A percentile compares a stretch with the other conserved stretches of the same genome.
Evolutionary conservation across 345 rosid species (phyloP).

Genomic region (Litchi chinensis): DNA sequence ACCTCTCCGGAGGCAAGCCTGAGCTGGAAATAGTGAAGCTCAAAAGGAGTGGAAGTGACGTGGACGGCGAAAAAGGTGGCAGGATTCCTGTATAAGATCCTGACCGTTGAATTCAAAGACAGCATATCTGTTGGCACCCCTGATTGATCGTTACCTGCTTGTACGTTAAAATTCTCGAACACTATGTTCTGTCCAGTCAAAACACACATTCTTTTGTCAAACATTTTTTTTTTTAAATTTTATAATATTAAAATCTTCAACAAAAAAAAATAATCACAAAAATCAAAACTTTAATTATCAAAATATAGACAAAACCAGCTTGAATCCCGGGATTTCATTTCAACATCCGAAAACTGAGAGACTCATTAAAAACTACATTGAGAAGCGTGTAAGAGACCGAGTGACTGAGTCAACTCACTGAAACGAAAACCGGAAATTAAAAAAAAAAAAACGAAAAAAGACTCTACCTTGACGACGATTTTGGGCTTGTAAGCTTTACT

Average conservation of each 20-base stretch:
- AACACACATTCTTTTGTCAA: constrained; percentile 1
- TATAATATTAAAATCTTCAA: background rate
- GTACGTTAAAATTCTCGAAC: constrained; percentile 77
- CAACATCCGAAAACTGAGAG: background rate
- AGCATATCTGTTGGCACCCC: constrained; percentile 98
- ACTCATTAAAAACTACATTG: constrained; percentile 2
- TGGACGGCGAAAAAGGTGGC: constrained; percentile 90
- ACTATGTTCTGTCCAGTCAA: constrained; percentile 58
- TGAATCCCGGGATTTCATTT: constrained; percentile 18
- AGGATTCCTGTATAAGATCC: constrained; percentile 75
- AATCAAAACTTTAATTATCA: background rate
- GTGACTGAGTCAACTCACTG: constrained; percentile 21
- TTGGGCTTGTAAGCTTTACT: constrained; percentile 77
- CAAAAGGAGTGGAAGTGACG: constrained; percentile 76
- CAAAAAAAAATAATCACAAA: background rate
- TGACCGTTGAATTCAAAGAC: constrained; percentile 86
- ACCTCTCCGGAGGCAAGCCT: constrained; percentile 83
- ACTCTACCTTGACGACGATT: constrained; percentile 63
- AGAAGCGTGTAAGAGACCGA: background rate
- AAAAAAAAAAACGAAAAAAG: too few relatives aligned
- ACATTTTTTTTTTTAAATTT: background rate
- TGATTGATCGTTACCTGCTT: constrained; percentile 80
- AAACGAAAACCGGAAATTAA: background rate
- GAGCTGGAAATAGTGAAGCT: constrained; percentile 78
- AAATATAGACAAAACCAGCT: constrained; percentile 1